Evolutionary conservation across 108 stramenopile genomes (phyloP).

Genomic region (Cyclotella cryptica): DNA sequence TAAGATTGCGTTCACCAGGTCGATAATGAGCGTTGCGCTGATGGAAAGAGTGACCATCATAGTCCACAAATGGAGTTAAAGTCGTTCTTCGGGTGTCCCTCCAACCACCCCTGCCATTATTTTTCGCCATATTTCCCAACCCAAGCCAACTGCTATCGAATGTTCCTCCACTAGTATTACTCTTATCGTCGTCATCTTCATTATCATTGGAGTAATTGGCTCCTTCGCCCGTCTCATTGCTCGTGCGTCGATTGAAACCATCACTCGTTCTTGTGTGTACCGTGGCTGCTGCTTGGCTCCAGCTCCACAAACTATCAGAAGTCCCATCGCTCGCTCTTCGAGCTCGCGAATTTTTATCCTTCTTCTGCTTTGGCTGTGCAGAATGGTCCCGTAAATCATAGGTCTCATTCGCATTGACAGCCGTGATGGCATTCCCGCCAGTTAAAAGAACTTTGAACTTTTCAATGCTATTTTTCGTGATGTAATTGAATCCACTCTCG

Average conservation of each 20-base stretch:
- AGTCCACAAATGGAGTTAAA: conserved; percentile 15
- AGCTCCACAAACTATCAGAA: conserved; percentile 14
- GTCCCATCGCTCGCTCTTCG: conserved; percentile 5
- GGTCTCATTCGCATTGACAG: background rate
- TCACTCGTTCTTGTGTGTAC: background rate
- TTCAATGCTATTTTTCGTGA: background rate
- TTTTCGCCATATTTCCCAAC: conserved; percentile 8
- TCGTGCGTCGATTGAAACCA: background rate
- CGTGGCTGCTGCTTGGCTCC: background rate
- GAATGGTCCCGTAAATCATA: conserved; percentile 5
- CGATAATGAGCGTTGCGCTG: conserved; percentile 6
- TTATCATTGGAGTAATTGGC: background rate
- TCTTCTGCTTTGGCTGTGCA: background rate
- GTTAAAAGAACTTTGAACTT: background rate
- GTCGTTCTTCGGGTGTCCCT: background rate
- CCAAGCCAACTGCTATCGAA: conserved; percentile 20
- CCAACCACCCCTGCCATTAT: conserved; percentile 17
- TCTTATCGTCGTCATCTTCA: background rate
- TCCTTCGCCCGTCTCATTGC: background rate
- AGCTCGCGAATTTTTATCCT: background rate
- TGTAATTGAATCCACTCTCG: background rate
- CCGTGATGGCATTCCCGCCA: background rate
- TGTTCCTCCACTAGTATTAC: conserved; percentile 19
- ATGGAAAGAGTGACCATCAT: conserved; percentile 14
- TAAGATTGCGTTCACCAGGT: conserved; percentile 8